phyloP scores from a whole-genome alignment of 164 flowering plant genomes.

The Paratinospora sagittata region DNA sequence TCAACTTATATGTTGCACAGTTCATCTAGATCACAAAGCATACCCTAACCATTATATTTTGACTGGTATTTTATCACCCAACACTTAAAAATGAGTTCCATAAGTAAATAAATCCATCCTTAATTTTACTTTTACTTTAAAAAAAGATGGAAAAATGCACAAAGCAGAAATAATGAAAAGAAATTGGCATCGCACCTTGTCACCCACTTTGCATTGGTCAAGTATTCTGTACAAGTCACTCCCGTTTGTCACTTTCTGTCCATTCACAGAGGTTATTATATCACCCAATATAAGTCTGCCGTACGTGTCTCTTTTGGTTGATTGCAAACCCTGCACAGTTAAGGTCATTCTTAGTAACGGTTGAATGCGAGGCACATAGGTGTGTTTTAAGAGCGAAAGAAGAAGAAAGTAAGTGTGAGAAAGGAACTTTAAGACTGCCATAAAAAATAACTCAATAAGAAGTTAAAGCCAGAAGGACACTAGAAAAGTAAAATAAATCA shows the following conservation, averaged over 20 bases:
- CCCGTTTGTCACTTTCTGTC: constrained; percentile 76
- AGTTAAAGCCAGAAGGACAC: not conserved
- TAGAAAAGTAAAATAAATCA: not conserved
- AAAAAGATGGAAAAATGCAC: no score
- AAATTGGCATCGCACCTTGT: constrained; percentile 38
- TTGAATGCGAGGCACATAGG: not conserved
- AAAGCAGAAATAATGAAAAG: not conserved
- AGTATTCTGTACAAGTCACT: constrained; percentile 95
- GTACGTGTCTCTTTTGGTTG: constrained; percentile 87
- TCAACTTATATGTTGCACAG: no score
- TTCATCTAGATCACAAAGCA: no score
- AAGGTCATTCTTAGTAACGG: not conserved
- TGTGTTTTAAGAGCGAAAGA: not conserved
- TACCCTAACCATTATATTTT: no score
- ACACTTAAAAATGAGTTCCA: no score
- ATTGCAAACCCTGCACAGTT: constrained; percentile 54
- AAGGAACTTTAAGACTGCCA: not conserved
- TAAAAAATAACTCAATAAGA: not conserved
- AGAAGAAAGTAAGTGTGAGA: not conserved
- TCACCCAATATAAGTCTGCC: constrained; percentile 93
- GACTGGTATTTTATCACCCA: no score
- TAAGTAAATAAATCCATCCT: no score
- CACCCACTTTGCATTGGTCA: constrained; percentile 93
- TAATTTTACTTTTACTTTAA: no score
- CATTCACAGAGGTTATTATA: constrained; percentile 88